These are phyloP conservation scores for Podospora conica DNA, from an alignment of 495 filamentous ascomycete genomes.

Conservation along the genomic window DNA sequence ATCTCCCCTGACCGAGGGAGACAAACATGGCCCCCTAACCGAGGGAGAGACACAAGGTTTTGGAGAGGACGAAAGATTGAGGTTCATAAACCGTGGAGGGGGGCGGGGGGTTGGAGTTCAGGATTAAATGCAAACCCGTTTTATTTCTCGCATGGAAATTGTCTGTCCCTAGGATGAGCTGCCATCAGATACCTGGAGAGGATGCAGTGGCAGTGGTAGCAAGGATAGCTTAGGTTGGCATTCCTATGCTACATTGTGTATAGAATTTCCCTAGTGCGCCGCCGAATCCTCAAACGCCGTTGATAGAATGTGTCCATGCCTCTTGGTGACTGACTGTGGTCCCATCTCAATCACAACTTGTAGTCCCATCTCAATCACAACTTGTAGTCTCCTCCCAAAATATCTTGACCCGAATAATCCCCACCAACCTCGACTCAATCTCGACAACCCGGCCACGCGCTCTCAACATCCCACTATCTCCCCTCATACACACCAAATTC, in stretches of 20 bases:
- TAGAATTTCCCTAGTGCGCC: constrained; percentile 3
- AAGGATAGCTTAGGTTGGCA: constrained; percentile 11
- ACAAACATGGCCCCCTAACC: background rate
- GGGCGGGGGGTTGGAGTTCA: constrained; percentile 21
- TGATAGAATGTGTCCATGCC: background rate
- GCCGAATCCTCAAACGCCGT: background rate
- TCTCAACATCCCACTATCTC: background rate
- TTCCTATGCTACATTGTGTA: constrained; percentile 6
- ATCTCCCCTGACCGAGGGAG: background rate
- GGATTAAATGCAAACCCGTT: constrained; percentile 13
- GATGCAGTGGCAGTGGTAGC: constrained; percentile 6
- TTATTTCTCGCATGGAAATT: constrained; percentile 8
- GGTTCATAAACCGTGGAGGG: background rate
- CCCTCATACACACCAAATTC: too few species aligned
- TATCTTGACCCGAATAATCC: background rate
- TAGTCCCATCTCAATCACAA: background rate
- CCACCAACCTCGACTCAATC: background rate
- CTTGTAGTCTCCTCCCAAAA: background rate
- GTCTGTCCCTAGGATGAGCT: constrained; percentile 3
- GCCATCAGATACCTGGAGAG: constrained; percentile 15
- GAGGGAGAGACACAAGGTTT: background rate
- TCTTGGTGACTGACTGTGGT: too few species aligned
- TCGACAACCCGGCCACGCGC: background rate
- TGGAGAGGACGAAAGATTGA: background rate
- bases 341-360: background rate